Evolutionary conservation across 2,329 filamentous ascomycete species (phyloP), one percentile per base, ranked within the genome.

Genomic region (Diplodia intermedia): DNA sequence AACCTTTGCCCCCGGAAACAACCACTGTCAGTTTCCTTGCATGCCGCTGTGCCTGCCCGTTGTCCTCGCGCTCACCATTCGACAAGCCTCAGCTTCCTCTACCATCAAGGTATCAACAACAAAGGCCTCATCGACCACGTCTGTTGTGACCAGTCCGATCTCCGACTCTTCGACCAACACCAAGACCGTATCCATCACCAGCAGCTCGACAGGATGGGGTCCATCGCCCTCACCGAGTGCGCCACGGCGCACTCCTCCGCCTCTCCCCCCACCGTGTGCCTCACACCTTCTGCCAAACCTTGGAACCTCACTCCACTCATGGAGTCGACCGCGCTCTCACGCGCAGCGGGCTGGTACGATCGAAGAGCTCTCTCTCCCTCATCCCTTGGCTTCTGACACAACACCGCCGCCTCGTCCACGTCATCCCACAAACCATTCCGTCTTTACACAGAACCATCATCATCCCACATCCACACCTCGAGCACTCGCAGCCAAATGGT

Each of bases 221-320:
- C 60, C 36, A 63, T 63, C 47, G 60, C 60, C 9, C 60, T 63
- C 47, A 63, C 60, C 60, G 60, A 63, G 60, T 63, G 60, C 40
- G 60, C 60, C 14, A 63, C 60, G 26, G 60, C 60, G 33, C 43
- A n/a, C 43, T 47, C 20, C 60, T 36, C 47, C 31, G 40, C 60
- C 60, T 52, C 60, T 29, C 60, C 60, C 47, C 43, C 60, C n/a
- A 63, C 60, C 60, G 23, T 63, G 26, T 63, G 40, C 60, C 60
- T 63, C 60, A 63, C 47, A 2, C 60, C 60, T n/a, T 63, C 60
- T 15, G 60, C 65, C 43, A 77, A 76, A 65, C 89, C 91, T 68
- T 93, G 90, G 90, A 86, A 88, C 70, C 82, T 89, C 76, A 94
- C 91, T 23, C 91, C 91, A 33, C 84, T 91, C 70, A 84, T 91